phyloP scores from a whole-genome alignment of 2,329 filamentous ascomycete species.

The Lecanicillium sp. region DNA sequence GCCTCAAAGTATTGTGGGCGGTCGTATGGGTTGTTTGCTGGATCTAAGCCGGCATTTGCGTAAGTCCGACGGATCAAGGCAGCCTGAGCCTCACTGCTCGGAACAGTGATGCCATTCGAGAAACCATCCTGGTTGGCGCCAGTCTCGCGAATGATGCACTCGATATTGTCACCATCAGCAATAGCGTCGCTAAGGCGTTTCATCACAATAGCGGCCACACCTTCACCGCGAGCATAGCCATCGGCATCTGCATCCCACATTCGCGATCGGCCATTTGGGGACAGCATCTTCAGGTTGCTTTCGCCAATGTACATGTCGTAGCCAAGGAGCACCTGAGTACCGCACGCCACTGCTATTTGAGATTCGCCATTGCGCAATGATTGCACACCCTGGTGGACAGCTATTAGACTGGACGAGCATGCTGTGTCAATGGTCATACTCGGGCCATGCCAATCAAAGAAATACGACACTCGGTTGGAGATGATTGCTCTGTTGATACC shows the following conservation, averaged over 20 bases:
- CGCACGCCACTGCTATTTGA: constrained; percentile 15
- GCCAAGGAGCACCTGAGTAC: constrained; percentile 14
- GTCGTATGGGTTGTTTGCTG: constrained; percentile 12
- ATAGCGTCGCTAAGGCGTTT: constrained; percentile 37
- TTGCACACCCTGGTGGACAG: constrained; percentile 19
- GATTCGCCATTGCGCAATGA: constrained; percentile 22
- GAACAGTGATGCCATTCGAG: constrained; percentile 13
- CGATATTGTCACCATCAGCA: constrained; percentile 18
- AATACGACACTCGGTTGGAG: constrained; percentile 32
- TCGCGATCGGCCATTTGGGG: constrained; percentile 21
- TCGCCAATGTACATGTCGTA: constrained; percentile 5
- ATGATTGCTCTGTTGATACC: constrained; percentile 20
- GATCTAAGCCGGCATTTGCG: constrained; percentile 15
- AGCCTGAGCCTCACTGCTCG: constrained; percentile 4
- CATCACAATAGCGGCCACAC: constrained; percentile 34
- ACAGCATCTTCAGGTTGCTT: constrained; percentile 25
- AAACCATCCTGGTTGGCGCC: constrained; percentile 16
- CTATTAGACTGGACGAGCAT: constrained; percentile 27
- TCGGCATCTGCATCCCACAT: constrained; percentile 35
- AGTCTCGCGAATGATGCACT: constrained; percentile 16
- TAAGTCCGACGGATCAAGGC: constrained; percentile 1
- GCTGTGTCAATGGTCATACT: constrained; percentile 28
- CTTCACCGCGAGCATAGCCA: constrained; percentile 45
- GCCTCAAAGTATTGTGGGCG: constrained; percentile 26
- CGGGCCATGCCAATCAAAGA: constrained; percentile 25